Conservation (phyloP, 1,284 basidiomycete species). For the Wallemia ichthyophaga region DNA sequence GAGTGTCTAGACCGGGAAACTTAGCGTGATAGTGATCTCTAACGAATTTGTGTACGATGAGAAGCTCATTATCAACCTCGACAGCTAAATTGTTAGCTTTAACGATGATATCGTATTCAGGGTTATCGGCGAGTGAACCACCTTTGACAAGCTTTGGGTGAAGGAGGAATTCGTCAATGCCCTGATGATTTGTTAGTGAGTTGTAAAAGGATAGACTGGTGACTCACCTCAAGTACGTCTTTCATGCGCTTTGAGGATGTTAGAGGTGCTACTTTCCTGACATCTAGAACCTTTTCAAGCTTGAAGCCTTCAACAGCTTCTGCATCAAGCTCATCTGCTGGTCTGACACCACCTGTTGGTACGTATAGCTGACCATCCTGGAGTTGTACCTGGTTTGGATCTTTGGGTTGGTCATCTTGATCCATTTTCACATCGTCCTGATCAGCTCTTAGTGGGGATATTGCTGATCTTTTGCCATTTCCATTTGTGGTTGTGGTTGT, state of each 20-base stretch:
- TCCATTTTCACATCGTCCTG: slow-evolving; percentile 19
- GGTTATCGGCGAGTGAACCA: slow-evolving; percentile 58
- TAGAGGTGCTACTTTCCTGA: slow-evolving; percentile 61
- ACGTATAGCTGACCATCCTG: slow-evolving; percentile 26
- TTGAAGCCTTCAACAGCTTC: slow-evolving; percentile 84
- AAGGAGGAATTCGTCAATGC: slow-evolving; percentile 54
- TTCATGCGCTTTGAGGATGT: slow-evolving; percentile 52
- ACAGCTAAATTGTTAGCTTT: slow-evolving; percentile 93
- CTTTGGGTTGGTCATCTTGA: slow-evolving; percentile 13
- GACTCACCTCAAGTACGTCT: slow-evolving; percentile 43
- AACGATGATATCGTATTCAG: slow-evolving; percentile 88
- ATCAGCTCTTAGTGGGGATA: background rate
- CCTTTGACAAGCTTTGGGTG: slow-evolving; percentile 37
- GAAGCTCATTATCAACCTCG: slow-evolving; percentile 90
- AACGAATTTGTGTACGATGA: slow-evolving; percentile 97
- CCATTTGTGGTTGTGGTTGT: slow-evolving; percentile 7
- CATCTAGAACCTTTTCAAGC: slow-evolving; percentile 46
- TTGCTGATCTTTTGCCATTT: slow-evolving; percentile 4
- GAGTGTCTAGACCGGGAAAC: slow-evolving; percentile 87
- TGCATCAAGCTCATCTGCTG: slow-evolving; percentile 70
- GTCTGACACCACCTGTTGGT: slow-evolving; percentile 60
- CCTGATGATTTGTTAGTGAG: slow-evolving; percentile 24
- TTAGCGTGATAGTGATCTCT: slow-evolving; percentile 87
- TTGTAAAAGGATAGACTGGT: background rate
- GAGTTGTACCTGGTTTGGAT: slow-evolving; percentile 13